Evolutionary conservation across 768 basidiomycete genomes (phyloP).

Genomic region (Russula foetens): DNA sequence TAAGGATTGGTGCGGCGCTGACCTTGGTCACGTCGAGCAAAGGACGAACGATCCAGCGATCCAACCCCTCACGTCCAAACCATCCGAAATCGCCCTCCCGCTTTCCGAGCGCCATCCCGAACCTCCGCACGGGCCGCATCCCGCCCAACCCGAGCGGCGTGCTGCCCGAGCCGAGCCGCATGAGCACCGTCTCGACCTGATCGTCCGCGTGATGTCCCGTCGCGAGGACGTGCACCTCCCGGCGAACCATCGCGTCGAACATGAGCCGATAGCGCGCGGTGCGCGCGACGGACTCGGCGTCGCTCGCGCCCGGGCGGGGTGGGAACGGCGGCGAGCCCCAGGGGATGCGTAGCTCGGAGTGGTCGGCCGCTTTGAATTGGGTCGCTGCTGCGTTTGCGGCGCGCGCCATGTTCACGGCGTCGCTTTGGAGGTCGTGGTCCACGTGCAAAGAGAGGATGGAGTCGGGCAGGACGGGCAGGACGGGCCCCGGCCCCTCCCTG

Average conservation of each 20-base stretch:
- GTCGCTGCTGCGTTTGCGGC: slow-evolving; percentile 37
- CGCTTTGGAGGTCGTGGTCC: slow-evolving; percentile 59
- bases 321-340: slow-evolving; percentile 55
- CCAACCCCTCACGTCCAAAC: slow-evolving; percentile 51
- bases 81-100: slow-evolving; percentile 29
- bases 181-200: slow-evolving; percentile 73
- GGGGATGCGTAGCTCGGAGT: slow-evolving; percentile 39
- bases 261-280: slow-evolving; percentile 48
- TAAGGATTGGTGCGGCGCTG: not conserved
- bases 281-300: slow-evolving; percentile 49
- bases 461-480: slow-evolving; percentile 1
- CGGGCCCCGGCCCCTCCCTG: not conserved
- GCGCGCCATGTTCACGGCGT: slow-evolving; percentile 48
- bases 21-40: slow-evolving; percentile 66
- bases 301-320: slow-evolving; percentile 36
- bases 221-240: slow-evolving; percentile 43
- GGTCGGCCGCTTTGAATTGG: slow-evolving; percentile 34
- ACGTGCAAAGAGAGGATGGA: slow-evolving; percentile 51
- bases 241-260: slow-evolving; percentile 37
- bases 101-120: slow-evolving; percentile 61
- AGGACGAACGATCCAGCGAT: slow-evolving; percentile 64
- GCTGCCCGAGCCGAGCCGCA: slow-evolving; percentile 56
- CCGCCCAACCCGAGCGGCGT: slow-evolving; percentile 51
- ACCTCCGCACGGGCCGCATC: slow-evolving; percentile 59
- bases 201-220: slow-evolving; percentile 79